Evolutionary conservation across 2,329 filamentous ascomycete genomes (phyloP).

Genomic region (Colletotrichum noveboracense): DNA sequence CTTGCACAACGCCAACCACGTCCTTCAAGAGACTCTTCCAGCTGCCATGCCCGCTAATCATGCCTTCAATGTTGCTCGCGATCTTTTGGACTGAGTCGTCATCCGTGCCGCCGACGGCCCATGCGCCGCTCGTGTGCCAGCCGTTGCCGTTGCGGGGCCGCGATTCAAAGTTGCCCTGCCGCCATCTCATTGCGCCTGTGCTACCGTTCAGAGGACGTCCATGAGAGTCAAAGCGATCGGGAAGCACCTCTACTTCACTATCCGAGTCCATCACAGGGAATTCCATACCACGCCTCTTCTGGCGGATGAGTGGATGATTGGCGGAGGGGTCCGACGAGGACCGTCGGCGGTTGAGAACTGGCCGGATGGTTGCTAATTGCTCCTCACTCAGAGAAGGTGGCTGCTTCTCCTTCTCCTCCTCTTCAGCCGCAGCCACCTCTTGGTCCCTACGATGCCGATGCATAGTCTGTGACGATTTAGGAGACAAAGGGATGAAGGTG

Average conservation of each 20-base stretch:
- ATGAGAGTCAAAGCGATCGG: conserved; percentile 51
- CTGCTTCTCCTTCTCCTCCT: conserved; percentile 10
- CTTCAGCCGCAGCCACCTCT: conserved; percentile 27
- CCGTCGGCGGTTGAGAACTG: conserved; percentile 27
- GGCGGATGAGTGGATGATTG: conserved; percentile 26
- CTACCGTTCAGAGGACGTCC: conserved; percentile 43
- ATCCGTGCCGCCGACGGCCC: conserved; percentile 52
- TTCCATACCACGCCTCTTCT: conserved; percentile 18
- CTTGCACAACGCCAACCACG: conserved; percentile 28
- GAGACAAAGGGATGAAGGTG: conserved; percentile 53
- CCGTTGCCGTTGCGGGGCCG: conserved; percentile 34
- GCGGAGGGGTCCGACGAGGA: conserved; percentile 39
- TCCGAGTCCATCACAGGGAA: conserved; percentile 31
- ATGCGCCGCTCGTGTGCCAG: conserved; percentile 44
- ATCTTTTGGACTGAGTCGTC: conserved; percentile 43
- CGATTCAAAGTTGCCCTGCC: conserved; percentile 49
- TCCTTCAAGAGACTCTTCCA: conserved; percentile 36
- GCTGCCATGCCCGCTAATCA: conserved; percentile 33
- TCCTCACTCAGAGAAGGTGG: conserved; percentile 17
- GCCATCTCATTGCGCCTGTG: conserved; percentile 28
- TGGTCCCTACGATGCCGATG: conserved; percentile 43
- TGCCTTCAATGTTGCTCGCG: conserved; percentile 38
- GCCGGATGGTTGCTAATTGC: conserved; percentile 18
- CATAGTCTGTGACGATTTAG: conserved; percentile 52
- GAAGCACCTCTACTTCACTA: conserved; percentile 47